Evolutionary conservation across 2,329 filamentous ascomycete genomes (phyloP).

Genomic region (Curvularia verruculosa): DNA sequence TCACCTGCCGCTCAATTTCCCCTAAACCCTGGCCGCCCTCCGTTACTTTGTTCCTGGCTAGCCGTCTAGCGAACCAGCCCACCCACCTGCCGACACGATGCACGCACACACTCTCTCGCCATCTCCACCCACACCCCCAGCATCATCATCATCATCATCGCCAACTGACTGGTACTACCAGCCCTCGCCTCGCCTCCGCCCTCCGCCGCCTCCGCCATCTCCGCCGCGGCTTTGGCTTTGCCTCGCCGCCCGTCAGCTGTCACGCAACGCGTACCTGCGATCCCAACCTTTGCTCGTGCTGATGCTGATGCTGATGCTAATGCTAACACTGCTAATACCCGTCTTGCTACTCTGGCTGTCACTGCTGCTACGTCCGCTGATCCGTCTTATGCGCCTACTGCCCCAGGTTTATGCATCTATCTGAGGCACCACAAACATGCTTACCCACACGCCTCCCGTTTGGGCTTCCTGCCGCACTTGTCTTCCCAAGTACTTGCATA

Average conservation of each 20-base stretch:
- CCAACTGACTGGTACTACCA: too few species aligned
- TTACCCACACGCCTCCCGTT: conserved; percentile 3
- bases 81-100: background rate
- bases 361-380: background rate
- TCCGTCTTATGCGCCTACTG: background rate
- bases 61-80: conserved; percentile 6
- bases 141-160: background rate
- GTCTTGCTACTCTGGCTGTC: background rate
- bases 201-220: too few species aligned
- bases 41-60: conserved; percentile 25
- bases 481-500: too few species aligned
- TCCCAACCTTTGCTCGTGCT: background rate
- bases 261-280: background rate
- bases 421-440: conserved; percentile 3
- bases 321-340: too few species aligned
- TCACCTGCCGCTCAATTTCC: conserved; percentile 18
- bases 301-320: background rate
- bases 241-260: background rate
- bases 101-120: too few species aligned
- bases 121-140: background rate
- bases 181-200: too few species aligned
- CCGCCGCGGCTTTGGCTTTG: background rate
- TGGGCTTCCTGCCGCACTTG: background rate
- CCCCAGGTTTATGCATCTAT: background rate
- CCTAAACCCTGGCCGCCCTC: conserved; percentile 17